Conservation (phyloP, 306 rosid genomes). For the Gastrolobium villosum region DNA sequence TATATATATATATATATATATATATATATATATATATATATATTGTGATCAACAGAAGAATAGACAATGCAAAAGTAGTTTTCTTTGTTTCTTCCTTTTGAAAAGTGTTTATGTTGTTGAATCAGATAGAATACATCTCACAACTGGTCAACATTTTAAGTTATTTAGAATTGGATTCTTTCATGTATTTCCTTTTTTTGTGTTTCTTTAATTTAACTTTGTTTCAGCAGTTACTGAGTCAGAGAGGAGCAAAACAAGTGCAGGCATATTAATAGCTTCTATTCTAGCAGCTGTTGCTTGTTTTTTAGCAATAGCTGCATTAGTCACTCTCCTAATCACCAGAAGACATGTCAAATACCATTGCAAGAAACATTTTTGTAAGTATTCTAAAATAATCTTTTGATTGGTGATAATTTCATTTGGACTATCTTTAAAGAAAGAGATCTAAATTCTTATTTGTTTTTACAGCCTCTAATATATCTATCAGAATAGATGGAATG, state of each 20-base stretch:
- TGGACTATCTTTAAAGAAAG: constrained; percentile 37
- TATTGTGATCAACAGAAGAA: neutral
- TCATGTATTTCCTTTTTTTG: neutral
- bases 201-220: constrained; percentile 44
- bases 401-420: constrained; percentile 1
- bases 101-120: constrained; percentile 21
- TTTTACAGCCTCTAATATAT: constrained; percentile 71
- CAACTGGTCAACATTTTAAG: constrained; percentile 10
- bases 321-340: constrained; percentile 52
- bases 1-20: too few species aligned
- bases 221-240: constrained; percentile 47
- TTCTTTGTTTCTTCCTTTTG: constrained; percentile 19
- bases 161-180: constrained; percentile 18
- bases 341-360: constrained; percentile 55
- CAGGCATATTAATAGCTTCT: constrained; percentile 55
- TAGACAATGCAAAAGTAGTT: constrained; percentile 22
- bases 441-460: constrained; percentile 25
- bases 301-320: constrained; percentile 55
- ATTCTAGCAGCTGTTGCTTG: constrained; percentile 62
- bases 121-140: constrained; percentile 37
- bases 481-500: constrained; percentile 80
- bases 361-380: constrained; percentile 67
- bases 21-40: too few species aligned
- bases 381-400: constrained; percentile 48
- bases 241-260: constrained; percentile 42